Base-by-base conservation (phyloP, 1,284 basidiomycete genomes). In the Baeospora myosura region DNA sequence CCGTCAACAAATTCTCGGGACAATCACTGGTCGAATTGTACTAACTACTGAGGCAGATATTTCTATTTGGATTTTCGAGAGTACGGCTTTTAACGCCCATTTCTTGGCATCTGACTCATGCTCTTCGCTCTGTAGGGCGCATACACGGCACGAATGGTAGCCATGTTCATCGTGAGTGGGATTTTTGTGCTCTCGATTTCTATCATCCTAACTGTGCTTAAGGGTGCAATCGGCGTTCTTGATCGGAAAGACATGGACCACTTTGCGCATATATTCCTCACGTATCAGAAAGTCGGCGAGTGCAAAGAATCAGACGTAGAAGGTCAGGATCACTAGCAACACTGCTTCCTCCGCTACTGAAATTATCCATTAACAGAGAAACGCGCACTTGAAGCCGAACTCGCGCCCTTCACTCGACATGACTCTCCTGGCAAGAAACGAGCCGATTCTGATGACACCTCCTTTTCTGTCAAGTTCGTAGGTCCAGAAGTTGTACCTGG, bases 41-140 rank as follows among this genome's bases (percentile, higher is more conserved):
- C 21, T 41, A 2, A 38, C 17, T 37, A 35, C 2, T 17, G 10
- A 0, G n/a, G n/a, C 22, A 78, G 80, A 76, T 85, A n/a, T 84
- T 78, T 56, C 65, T 84, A 30, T 85, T 85, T 56, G 81, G 81
- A 2, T 85, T 85, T 56, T 85, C 81, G 12, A 66, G 81, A 54
- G 79, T 79, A 58, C 14, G 49, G 29, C 17, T 12, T 7, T 33
- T 16, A 22, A 16, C n/a, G 37, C 16, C 36, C 21, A 20, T 21
- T 44, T 33, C 42, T 42, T n/a, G 36, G 28, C 44, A 30, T 34
- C 18, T 40, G 16, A 46, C 17, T 25, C 21, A 23, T 16, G 16
- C 5, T 38, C n/a, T n/a, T n/a, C 51, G 17, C 21, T 14, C 33
- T 14, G 11, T 38, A 76, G 79, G 81, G 81, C 4, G 81, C 80